Base-by-base conservation (phyloP, 2,329 filamentous ascomycete species). In the Ceratocystis eucalypticola region DNA sequence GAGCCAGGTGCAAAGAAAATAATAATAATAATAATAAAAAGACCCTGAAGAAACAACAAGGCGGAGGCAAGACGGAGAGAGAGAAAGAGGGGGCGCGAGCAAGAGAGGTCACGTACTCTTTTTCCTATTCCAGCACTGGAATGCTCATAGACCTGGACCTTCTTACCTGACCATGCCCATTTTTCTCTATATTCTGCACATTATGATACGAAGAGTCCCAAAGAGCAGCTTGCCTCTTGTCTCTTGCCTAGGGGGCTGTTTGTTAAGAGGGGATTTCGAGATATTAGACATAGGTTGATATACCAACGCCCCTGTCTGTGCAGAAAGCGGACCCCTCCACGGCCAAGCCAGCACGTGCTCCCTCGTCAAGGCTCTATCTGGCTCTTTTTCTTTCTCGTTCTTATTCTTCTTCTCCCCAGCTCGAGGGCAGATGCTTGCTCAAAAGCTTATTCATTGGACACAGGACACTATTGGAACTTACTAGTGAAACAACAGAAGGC, bases 401-500 rank as follows among this genome's bases (percentile, higher is more conserved):
- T 50, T 22, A 2, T 50, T 33, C 30, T 41, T 41, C 12, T 41
- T 41, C 10, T 41, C 10, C 37, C 37, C 10, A 12, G 53, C 22
- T 57, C 22, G 17, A 28, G 28, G 53, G 25, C 53, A 30, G 53
- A 57, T 57, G 53, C 25, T 30, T 57, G 53, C 53, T 20, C 22
- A 57, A 41, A 57, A 57, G 53, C 53, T 57, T 57, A 30, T 57
- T 57, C 53, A 7, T 28, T 30, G 22, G 53, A 33, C 12, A 57
- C 48, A 57, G 22, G 30, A 57, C 22, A 57, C 53, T 57, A 57
- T 57, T 57, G 15, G 53, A 57, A 33, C 20, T 37, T 30, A 30
- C 61, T 61, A 28, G 48, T 55, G 45, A 59, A 64, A 66, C 28
- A 50, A 50, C n/a, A 50, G 48, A 50, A 50, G 17, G 17, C 48